phyloP scores from a whole-genome alignment of 2,329 filamentous ascomycete genomes.

The Fusarium domesticum region DNA sequence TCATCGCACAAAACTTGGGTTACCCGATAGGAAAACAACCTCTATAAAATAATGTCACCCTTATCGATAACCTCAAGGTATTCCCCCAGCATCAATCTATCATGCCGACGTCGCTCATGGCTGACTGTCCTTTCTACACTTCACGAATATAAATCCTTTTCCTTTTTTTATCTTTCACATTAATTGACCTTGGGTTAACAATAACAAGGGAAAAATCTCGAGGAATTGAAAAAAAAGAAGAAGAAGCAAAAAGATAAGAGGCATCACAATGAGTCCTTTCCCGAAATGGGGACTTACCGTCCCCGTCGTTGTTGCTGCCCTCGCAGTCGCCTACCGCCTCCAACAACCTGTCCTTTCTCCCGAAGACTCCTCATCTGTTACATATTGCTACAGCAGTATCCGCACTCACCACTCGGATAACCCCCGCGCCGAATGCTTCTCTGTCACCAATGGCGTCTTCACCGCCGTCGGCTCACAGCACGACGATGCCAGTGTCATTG shows the following conservation, averaged over 20 bases:
- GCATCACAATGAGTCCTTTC: constrained; percentile 11
- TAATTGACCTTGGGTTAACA: neutral
- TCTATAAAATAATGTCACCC: neutral
- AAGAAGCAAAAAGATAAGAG: too few relatives aligned
- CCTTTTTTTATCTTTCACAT: neutral
- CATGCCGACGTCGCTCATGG: neutral
- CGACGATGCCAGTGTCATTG: constrained; percentile 13
- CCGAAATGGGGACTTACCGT: constrained; percentile 33
- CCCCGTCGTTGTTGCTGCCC: constrained; percentile 30
- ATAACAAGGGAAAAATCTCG: neutral
- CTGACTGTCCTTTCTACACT: neutral
- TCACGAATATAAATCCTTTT: too few relatives aligned
- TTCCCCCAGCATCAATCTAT: neutral
- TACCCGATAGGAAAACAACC: too few relatives aligned
- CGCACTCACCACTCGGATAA: constrained; percentile 36
- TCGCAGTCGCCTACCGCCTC: constrained; percentile 34
- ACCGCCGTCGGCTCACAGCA: constrained; percentile 42
- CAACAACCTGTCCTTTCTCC: constrained; percentile 24
- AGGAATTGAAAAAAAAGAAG: too few relatives aligned
- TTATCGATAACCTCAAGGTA: neutral
- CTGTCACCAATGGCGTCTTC: constrained; percentile 51
- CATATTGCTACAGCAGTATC: constrained; percentile 41
- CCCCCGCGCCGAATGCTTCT: constrained; percentile 53
- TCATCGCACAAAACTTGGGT: too few relatives aligned
- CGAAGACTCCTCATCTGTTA: constrained; percentile 13